Base-by-base conservation (phyloP, 2,329 filamentous ascomycete species). In the Neofusicoccum parvum region DNA sequence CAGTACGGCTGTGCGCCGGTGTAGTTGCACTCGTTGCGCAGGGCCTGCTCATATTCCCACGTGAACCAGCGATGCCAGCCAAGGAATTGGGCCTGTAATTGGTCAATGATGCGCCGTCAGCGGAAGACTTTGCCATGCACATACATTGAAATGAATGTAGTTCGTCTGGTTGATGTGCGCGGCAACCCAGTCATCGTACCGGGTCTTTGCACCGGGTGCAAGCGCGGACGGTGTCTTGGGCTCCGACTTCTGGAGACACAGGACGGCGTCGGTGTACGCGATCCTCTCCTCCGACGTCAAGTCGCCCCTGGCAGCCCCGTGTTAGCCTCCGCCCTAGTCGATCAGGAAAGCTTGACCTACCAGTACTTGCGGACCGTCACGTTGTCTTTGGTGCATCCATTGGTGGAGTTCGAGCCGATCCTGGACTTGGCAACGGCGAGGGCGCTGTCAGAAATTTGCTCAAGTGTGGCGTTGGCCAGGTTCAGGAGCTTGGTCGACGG, bases 11-110 rank as follows among this genome's bases (percentile, higher is more conserved):
- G 76, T 43, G 73, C 74, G 46, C 79, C 79, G 12, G 69, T 75
- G 66, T 81, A 82, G 45, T 77, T 78, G 64, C 80, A 82, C 66
- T 81, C 80, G 17, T 77, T 72, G 5, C 72, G 73, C 2, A 82
- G 72, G 1, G 78, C 76, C 53, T 78, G 72, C 62, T 82, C 80
- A 67, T 80, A 81, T 1, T 73, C 71, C 73, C 80, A 77, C 11
- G 73, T 76, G 67, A 77, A 80, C 68, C 79, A 79, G 1, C 80
- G 73, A 66, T 81, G 79, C 79, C 80, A 81, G 7, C 70, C 65
- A 1, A 76, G 67, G 32, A 76, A 77, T 51, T 74, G 74, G 0
- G 74, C 75, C 71, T 74, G 10, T 6, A n/a, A 11, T 45, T 67
- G 53, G 68, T 50, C 32, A 48, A 41, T 36, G 15, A 41, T 12